phyloP scores from a whole-genome alignment of 345 rosid species.

The Theobroma cacao region DNA sequence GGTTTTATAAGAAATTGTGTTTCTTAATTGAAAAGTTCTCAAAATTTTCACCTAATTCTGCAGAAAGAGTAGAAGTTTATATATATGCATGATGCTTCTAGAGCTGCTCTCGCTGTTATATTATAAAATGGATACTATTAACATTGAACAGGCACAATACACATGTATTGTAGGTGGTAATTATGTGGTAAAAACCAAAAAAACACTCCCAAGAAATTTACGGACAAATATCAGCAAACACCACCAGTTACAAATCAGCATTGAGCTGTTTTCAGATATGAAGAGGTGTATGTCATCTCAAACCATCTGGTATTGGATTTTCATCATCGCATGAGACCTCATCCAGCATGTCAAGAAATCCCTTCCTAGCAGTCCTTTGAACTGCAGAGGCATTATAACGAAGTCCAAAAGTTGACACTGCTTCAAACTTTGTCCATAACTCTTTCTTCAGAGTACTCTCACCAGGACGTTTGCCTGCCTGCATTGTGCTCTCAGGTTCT shows the following conservation, averaged over 20 bases:
- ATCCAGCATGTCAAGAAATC: conserved; percentile 86
- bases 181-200: not conserved
- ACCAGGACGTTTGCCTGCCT: conserved; percentile 61
- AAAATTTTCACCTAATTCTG: not conserved
- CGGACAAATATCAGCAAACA: not conserved
- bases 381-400: conserved; percentile 27
- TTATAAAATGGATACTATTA: not conserved
- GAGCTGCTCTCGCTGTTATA: not conserved
- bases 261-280: not conserved
- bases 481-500: conserved; percentile 45
- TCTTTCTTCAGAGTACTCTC: conserved; percentile 93
- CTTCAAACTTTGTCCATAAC: conserved; percentile 92
- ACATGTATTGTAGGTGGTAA: not conserved
- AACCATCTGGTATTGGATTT: conserved; percentile 14
- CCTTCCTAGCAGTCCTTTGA: conserved; percentile 44
- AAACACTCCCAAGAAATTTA: not conserved
- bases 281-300: conserved; percentile 21
- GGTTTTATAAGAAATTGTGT: too few relatives aligned
- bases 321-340: conserved; percentile 68
- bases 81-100: not conserved
- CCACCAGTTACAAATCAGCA: not conserved
- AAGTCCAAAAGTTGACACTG: conserved; percentile 47
- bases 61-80: not conserved
- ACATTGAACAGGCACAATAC: not conserved
- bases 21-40: too few relatives aligned